A percentile compares a stretch with the other conserved stretches of the same genome.
Conservation (phyloP, 1,139 yeast species). For the Zygosaccharomyces pseudobailii region DNA sequence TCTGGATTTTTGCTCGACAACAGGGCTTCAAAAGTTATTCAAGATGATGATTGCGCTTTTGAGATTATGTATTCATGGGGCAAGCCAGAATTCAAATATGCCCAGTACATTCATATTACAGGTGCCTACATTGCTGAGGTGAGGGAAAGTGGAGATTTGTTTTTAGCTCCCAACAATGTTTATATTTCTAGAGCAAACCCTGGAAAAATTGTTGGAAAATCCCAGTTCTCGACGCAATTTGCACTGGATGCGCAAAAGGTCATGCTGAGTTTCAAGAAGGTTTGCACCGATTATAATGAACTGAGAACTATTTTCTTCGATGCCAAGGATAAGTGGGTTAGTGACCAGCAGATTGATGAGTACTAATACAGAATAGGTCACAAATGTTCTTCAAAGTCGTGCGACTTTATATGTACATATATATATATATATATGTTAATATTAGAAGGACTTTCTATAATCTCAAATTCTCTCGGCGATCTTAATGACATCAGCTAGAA, state of each 20-base stretch:
- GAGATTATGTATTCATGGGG: slow-evolving; percentile 89
- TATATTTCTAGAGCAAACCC: slow-evolving; percentile 61
- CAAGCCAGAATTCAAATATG: slow-evolving; percentile 69
- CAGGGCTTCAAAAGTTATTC: slow-evolving; percentile 63
- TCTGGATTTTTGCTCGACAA: slow-evolving; percentile 80
- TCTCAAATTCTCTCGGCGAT: slow-evolving; percentile 70
- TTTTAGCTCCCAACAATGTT: slow-evolving; percentile 75
- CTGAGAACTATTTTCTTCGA: slow-evolving; percentile 53
- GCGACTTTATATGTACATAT: no score
- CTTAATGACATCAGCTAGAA: slow-evolving; percentile 86
- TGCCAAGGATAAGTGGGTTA: slow-evolving; percentile 48
- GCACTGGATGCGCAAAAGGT: slow-evolving; percentile 63
- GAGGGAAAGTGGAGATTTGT: slow-evolving; percentile 72
- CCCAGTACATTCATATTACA: slow-evolving; percentile 84
- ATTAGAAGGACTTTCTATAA: neutral
- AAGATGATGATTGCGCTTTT: slow-evolving; percentile 46
- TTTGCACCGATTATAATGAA: slow-evolving; percentile 50
- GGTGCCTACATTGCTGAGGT: slow-evolving; percentile 90
- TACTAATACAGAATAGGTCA: neutral
- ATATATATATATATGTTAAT: neutral
- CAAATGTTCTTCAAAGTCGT: neutral
- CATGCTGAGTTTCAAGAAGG: slow-evolving; percentile 61
- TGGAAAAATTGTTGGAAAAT: slow-evolving; percentile 29
- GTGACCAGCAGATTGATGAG: slow-evolving; percentile 15
- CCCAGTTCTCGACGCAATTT: slow-evolving; percentile 28